Conservation (phyloP, 2,329 filamentous ascomycete genomes). For the Leptoxyphium fumago region DNA sequence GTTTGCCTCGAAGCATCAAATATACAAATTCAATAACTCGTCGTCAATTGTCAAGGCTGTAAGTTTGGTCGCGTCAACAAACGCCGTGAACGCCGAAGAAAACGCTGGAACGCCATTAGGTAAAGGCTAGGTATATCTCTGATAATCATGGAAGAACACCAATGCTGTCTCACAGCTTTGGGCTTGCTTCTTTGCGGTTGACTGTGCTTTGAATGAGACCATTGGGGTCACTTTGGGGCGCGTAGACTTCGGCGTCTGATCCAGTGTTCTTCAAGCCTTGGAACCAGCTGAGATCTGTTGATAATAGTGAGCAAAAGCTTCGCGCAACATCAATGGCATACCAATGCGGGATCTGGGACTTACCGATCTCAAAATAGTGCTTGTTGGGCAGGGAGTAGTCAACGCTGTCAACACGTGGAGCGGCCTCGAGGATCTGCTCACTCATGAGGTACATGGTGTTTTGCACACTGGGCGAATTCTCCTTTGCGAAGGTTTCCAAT, state of each 20-base stretch:
- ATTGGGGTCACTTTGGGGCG: conserved; percentile 83
- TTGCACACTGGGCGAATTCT: conserved; percentile 86
- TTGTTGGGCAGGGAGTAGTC: conserved; percentile 89
- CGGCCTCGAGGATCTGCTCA: conserved; percentile 65
- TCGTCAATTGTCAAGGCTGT: too few species aligned
- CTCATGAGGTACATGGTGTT: conserved; percentile 99
- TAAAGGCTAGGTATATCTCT: too few species aligned
- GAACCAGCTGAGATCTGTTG: conserved; percentile 82
- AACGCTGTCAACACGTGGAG: conserved; percentile 56
- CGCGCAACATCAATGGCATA: background rate
- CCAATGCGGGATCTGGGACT: conserved; percentile 22
- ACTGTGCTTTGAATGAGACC: conserved; percentile 93
- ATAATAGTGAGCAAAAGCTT: conserved; percentile 3
- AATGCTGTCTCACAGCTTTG: background rate
- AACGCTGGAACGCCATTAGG: too few species aligned
- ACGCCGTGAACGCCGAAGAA: too few species aligned
- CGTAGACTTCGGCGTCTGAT: conserved; percentile 88
- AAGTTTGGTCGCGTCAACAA: too few species aligned
- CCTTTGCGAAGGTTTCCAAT: conserved; percentile 78
- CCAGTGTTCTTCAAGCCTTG: conserved; percentile 91
- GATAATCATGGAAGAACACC: too few species aligned
- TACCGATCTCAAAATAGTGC: conserved; percentile 94
- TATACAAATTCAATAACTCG: too few species aligned
- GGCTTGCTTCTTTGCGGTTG: conserved; percentile 33
- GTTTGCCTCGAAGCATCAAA: too few species aligned